These are phyloP conservation scores for Kluyveromyces aestuarii DNA, from an alignment of 805 yeast species.

Conservation along the genomic window DNA sequence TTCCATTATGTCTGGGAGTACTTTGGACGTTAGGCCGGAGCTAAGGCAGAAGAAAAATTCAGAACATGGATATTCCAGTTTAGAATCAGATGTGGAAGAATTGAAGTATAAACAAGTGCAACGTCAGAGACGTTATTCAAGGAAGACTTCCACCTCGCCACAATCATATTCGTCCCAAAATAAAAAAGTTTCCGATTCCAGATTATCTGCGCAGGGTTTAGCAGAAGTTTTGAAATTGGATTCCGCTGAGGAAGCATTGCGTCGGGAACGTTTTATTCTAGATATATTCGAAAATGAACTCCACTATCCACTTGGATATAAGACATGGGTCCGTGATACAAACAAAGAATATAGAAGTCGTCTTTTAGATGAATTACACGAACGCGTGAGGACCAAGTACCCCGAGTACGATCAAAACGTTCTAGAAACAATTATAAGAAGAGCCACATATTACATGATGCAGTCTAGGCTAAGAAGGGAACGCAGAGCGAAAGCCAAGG, in stretches of 20 bases:
- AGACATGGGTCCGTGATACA: conserved; percentile 82
- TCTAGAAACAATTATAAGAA: conserved; percentile 64
- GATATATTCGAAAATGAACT: conserved; percentile 46
- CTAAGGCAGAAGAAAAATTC: not conserved
- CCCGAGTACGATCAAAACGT: conserved; percentile 43
- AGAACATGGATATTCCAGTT: not conserved
- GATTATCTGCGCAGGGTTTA: conserved; percentile 49
- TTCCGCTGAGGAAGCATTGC: conserved; percentile 46
- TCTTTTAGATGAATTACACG: conserved; percentile 40
- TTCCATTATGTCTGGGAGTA: not conserved
- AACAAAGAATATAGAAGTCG: conserved; percentile 42
- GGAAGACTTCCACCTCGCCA: not conserved
- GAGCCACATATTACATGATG: conserved; percentile 76
- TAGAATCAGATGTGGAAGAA: not conserved
- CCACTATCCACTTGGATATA: conserved; percentile 65
- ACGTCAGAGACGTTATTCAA: conserved; percentile 1
- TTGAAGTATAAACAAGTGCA: not conserved
- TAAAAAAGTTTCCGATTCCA: conserved; percentile 36
- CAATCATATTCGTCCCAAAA: not conserved
- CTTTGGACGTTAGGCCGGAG: not conserved
- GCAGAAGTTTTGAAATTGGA: conserved; percentile 41
- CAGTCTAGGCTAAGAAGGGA: conserved; percentile 67
- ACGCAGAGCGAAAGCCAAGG: conserved; percentile 40
- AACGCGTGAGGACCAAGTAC: conserved; percentile 38
- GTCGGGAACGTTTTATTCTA: conserved; percentile 44